Base-by-base conservation (phyloP, 129 eudicot genomes). In the Helichrysum umbraculigerum region DNA sequence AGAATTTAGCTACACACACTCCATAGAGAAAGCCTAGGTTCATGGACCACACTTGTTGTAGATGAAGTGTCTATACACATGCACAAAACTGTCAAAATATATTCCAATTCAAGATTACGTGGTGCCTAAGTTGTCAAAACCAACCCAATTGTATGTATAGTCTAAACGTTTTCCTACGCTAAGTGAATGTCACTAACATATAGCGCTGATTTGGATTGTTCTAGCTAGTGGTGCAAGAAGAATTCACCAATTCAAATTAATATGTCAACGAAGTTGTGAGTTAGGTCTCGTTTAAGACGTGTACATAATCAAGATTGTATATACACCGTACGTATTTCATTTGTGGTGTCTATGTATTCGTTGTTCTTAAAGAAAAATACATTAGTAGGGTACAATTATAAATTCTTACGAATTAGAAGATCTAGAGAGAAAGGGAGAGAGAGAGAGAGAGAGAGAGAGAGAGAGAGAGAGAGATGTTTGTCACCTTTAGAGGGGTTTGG, bases 401-500 rank as follows among this genome's bases (percentile, higher is more conserved):
- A 12, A 41, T 41, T 41, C 47, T 41, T 41, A 41, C 4, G 47
- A 41, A 41, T 10, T 41, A 41, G 47, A 9, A 41, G 12, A 39
- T 39, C 44, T 32, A 2, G 34, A 4, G 34, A 32, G 11, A 8
- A 12, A 39, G 47, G 2, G 12, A 8, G 11, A 39, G 34, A 32
- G 34, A 8, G 11, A 39, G 34, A 32, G 34, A 32, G 44, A 8
- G 44, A 39, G 12, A 1, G 14, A 8, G 44, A 39, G 47, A 9
- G 14, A 29, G 16, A 52, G 73, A 54, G 72, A 75, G 51, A 76
- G 29, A 68, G 73, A 39, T 63, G 66, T 1, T 32, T 59, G 41
- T 41, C 71, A 88, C 95, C 97, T 91, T 91, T 60, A 91, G 84
- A 81, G 90, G 90, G 51, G 95, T 92, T 77, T 83, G 93, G 64